Conservation (phyloP, 441 rosid species). For the Erysimum cheiri region DNA sequence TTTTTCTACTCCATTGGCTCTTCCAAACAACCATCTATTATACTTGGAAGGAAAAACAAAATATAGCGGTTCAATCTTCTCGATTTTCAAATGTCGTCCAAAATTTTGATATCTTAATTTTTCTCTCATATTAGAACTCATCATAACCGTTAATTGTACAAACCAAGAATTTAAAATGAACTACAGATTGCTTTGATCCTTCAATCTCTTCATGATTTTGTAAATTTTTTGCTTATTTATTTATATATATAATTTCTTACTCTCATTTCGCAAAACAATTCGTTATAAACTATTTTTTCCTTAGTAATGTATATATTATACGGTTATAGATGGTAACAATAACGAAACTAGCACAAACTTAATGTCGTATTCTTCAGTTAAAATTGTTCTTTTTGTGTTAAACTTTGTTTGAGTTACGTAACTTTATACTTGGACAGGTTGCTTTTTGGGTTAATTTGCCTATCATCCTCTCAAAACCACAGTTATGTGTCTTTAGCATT, state of each 20-base stretch:
- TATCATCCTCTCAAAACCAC: slow-evolving; percentile 15
- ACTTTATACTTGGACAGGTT: not conserved
- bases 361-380: too few relatives aligned
- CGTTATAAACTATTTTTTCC: too few relatives aligned
- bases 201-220: not conserved
- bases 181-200: not conserved
- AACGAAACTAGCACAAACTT: too few relatives aligned
- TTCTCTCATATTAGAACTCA: not conserved
- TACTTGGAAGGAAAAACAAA: too few relatives aligned
- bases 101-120: not conserved
- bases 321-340: too few relatives aligned
- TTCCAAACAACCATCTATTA: too few relatives aligned
- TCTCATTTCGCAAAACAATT: not conserved
- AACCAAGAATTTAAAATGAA: not conserved
- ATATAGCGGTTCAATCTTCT: too few relatives aligned
- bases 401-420: not conserved
- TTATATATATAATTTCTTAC: not conserved
- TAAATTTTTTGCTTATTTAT: not conserved
- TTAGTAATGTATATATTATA: too few relatives aligned
- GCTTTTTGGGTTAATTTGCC: slow-evolving; percentile 17
- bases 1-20: too few relatives aligned
- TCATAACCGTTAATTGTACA: not conserved
- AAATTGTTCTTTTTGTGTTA: not conserved
- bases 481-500: slow-evolving; percentile 18
- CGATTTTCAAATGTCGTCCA: not conserved